Base-by-base conservation (phyloP, 148 eudicot genomes). In the Persicaria maculosa region DNA sequence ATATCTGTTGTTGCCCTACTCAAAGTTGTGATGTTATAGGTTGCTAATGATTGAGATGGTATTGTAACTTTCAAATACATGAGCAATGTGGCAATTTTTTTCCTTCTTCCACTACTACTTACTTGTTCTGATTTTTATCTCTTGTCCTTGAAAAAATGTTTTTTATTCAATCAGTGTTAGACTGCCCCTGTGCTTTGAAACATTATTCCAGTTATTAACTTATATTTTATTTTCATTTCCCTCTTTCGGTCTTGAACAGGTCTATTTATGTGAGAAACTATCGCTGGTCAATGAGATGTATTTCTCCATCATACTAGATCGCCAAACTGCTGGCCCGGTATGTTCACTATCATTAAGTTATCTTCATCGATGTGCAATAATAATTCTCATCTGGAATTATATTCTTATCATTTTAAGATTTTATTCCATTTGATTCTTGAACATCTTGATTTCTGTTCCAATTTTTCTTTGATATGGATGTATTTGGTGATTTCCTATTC, bases 291-390 rank as follows among this genome's bases (percentile, higher is more conserved):
- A 95, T 75, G 97, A 95, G 83, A 88, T 95, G 97, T 95, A 95
- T 89, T 95, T 95, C 75, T 95, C 99, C 71, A 95, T 95, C 82
- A 95, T 88, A 31, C 96, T 95, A 78, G 99, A 95, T 74, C 94
- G 99, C 50, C 82, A 76, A 67, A 83, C 90, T 77, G 88, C 89
- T 78, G 99, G 99, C 74, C 99, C 97, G 58, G 99, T 95, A 95
- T 81, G 99, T 80, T 74, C 72, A 74, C 20, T 57, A 73, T 79
- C 72, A 20, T 25, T 2, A 59, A 59, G 9, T 22, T 59, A 14
- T 59, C 3, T 59, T 47, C 45, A 8, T 72, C 74, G 12, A 47
- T 67, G 78, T 31, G 36, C 36, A 31, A 31, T 31, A 31, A 1
- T 25, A 40, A 1, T 20, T 59, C 10, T 7, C 22, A 22, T 59